Base-by-base conservation (phyloP, 2,329 filamentous ascomycete genomes). In the Drechmeria coniospora region DNA sequence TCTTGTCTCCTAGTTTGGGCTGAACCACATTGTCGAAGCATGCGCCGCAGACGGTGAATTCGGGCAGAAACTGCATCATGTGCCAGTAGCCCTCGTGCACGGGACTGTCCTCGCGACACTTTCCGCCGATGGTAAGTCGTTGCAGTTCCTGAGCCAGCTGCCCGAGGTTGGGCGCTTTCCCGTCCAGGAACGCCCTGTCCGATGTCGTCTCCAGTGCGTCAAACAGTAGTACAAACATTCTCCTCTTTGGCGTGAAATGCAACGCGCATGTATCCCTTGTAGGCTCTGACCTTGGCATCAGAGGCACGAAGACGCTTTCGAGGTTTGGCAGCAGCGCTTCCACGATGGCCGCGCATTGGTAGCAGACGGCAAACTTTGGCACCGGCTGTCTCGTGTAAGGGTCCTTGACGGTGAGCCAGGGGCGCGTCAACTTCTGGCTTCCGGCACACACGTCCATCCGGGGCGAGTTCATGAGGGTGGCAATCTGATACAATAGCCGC, bases 31-130 rank as follows among this genome's bases (percentile, higher is more conserved):
- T 74, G 11, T 81, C 69, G 47, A 79, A 93, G 50, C 86, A 95
- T 50, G 87, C 81, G 37, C 79, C 73, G 51, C 86, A 95, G 4
- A 92, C 76, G 1, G 79, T 83, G 42, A 93, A 72, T 26, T 84
- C 69, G 0, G 79, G 80, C 0, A 92, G 56, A 10, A 68, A 61
- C 1, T 79, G 71, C 49, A 92, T 82, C 30, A 68, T 74, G 49
- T 92, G 75, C 86, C 86, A 94, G 21, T 64, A 57, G 9, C 63
- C 65, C 30, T 71, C 65, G n/a, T 59, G 50, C 3, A 78, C 52
- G 4, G 71, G 61, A n/a, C 61, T 65, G 44, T 79, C 72, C 19
- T 71, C 63, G 13, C 59, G 57, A 45, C 82, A 92, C 44, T 82
- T 71, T 3, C 66, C 60, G 16, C 70, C 51, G 4, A 56, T 51